These are phyloP conservation scores for Globisporangium uncinulatum DNA, from an alignment of 352 stramenopile genomes.

Conservation along the genomic window DNA sequence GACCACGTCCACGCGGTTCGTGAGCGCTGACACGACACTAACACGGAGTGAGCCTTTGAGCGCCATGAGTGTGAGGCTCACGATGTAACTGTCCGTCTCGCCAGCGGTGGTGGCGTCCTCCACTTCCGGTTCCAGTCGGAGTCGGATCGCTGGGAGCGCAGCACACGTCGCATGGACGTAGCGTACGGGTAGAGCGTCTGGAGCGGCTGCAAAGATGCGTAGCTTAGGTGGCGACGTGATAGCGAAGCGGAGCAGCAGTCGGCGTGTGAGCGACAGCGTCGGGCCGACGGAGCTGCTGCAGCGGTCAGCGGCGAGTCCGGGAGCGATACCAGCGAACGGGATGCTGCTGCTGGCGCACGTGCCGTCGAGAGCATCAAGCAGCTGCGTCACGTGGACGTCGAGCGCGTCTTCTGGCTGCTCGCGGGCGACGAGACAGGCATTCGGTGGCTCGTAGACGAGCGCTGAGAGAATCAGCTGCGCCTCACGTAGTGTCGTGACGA, in stretches of 20 bases:
- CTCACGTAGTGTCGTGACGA: conserved; percentile 19
- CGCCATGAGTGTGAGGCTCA: neutral
- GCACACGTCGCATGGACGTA: neutral
- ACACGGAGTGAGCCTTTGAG: conserved; percentile 5
- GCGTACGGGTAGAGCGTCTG: neutral
- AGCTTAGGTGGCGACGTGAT: neutral
- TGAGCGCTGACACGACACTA: conserved; percentile 2
- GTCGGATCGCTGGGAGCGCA: neutral
- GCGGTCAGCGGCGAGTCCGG: too few relatives aligned
- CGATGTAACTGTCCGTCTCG: neutral
- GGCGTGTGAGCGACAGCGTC: neutral
- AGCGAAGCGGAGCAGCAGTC: neutral
- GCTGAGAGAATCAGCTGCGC: conserved; percentile 22
- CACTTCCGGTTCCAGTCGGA: neutral
- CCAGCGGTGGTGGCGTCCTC: neutral
- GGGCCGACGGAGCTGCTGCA: neutral
- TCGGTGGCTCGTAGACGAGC: conserved; percentile 16
- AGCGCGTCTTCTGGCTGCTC: conserved; percentile 1
- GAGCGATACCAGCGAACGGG: too few relatives aligned
- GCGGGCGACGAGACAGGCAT: neutral
- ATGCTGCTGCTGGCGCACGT: neutral
- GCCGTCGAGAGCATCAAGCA: neutral
- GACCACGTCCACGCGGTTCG: conserved; percentile 6
- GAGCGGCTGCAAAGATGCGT: neutral
- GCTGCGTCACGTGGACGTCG: neutral